phyloP scores from a whole-genome alignment of 2,329 filamentous ascomycete species.

The Clarireedia homoeocarpa region DNA sequence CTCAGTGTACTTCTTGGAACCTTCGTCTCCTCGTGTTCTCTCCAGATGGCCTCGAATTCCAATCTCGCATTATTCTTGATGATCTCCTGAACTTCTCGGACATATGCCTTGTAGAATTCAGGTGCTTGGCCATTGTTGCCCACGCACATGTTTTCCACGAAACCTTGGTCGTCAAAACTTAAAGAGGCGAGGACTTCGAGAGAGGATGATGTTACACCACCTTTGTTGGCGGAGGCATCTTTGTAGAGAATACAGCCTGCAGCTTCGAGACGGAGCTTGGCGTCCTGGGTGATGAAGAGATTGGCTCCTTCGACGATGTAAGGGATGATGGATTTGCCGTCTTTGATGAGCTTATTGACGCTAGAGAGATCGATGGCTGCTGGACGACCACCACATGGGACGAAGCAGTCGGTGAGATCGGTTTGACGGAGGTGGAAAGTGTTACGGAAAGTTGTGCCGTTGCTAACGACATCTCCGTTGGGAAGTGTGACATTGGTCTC shows the following conservation, averaged over 20 bases:
- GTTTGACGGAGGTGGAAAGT: conserved; percentile 84
- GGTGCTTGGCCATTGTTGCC: conserved; percentile 68
- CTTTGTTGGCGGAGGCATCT: conserved; percentile 97
- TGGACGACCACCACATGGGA: conserved; percentile 91
- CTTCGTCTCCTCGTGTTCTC: conserved; percentile 78
- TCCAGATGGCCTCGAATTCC: conserved; percentile 98
- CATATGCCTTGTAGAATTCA: conserved; percentile 88
- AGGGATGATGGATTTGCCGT: conserved; percentile 79
- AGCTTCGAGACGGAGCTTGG: conserved; percentile 88
- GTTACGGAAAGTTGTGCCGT: conserved; percentile 94
- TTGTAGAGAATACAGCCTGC: conserved; percentile 96
- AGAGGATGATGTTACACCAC: conserved; percentile 93
- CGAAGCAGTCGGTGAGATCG: conserved; percentile 77
- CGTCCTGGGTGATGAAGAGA: conserved; percentile 97
- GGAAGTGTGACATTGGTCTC: conserved; percentile 86
- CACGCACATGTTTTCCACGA: conserved; percentile 91
- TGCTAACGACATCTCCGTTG: conserved; percentile 75
- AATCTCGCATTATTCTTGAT: conserved; percentile 87
- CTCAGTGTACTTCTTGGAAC: conserved; percentile 77
- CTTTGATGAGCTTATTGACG: conserved; percentile 78
- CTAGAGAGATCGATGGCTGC: conserved; percentile 92
- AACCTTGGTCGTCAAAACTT: conserved; percentile 84
- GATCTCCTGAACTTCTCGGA: conserved; percentile 81
- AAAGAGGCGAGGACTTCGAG: conserved; percentile 91
- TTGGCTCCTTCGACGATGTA: conserved; percentile 98